Evolutionary conservation across 208 protist species (phyloP).

Genomic region (Angomonas ambiguus): DNA sequence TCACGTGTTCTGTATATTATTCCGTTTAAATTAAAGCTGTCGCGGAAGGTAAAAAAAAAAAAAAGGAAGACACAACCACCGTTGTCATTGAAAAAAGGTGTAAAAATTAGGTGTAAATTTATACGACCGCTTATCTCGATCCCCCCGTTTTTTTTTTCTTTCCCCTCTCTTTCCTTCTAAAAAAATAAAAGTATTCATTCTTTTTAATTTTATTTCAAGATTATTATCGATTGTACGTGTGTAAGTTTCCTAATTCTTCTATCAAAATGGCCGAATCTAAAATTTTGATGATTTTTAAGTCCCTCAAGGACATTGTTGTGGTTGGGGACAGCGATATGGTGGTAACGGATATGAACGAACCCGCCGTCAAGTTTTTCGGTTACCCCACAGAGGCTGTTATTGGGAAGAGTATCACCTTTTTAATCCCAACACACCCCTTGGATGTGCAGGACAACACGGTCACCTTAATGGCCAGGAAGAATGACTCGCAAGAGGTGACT

Average conservation of each 20-base stretch:
- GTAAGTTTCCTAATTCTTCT: constrained; percentile 11
- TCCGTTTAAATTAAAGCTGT: neutral
- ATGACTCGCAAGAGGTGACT: constrained; percentile 51
- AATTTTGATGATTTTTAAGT: constrained; percentile 86
- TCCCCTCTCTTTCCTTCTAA: neutral
- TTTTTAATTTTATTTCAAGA: too few species aligned
- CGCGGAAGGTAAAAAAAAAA: neutral
- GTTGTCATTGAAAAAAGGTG: neutral
- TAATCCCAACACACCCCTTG: constrained; percentile 78
- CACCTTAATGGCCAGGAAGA: constrained; percentile 61
- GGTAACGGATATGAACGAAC: constrained; percentile 79
- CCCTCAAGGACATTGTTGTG: constrained; percentile 84
- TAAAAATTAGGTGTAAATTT: neutral
- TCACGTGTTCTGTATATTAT: neutral
- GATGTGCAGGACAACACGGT: constrained; percentile 81
- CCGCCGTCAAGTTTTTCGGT: constrained; percentile 77
- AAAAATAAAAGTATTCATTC: neutral
- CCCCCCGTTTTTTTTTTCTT: constrained; percentile 2
- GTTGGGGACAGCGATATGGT: constrained; percentile 89
- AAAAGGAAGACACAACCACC: neutral
- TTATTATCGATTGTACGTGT: neutral
- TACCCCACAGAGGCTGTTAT: constrained; percentile 60
- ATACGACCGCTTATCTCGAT: neutral
- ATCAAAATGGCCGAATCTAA: constrained; percentile 49
- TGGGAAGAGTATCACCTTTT: constrained; percentile 88